Conservation (phyloP, 2,329 filamentous ascomycete species). For the Neofusicoccum umdonicola region DNA sequence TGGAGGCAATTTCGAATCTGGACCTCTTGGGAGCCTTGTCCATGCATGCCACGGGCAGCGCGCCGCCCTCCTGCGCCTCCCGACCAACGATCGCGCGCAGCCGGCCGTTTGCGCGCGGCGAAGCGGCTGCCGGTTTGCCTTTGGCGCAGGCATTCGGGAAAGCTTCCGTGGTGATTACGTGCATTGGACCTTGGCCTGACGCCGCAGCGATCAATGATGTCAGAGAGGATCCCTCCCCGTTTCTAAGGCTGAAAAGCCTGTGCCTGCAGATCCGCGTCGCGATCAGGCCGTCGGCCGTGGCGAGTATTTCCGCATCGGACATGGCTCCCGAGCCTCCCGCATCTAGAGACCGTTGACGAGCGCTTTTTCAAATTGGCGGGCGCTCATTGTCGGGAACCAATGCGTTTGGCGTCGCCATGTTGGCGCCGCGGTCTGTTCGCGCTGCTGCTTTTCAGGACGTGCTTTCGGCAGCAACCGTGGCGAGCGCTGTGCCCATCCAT, state of each 20-base stretch:
- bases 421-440: too few relatives aligned
- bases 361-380: background rate
- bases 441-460: too few relatives aligned
- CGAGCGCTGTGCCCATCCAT: too few relatives aligned
- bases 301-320: slow-evolving; percentile 2
- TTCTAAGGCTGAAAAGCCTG: slow-evolving; percentile 6
- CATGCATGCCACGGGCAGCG: background rate
- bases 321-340: slow-evolving; percentile 6
- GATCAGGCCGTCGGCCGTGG: background rate
- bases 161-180: background rate
- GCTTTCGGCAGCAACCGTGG: too few relatives aligned
- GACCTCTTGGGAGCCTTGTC: slow-evolving; percentile 1
- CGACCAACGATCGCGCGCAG: background rate
- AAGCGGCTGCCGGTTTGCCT: background rate
- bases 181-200: background rate
- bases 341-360: background rate
- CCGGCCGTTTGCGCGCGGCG: background rate
- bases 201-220: slow-evolving; percentile 13
- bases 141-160: background rate
- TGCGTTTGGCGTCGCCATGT: background rate
- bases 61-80: background rate
- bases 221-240: slow-evolving; percentile 13
- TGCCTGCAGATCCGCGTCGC: slow-evolving; percentile 7
- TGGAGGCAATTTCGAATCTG: background rate
- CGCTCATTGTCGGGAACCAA: background rate